Percentiles rank a stretch among this genome's conserved stretches.
Conservation (phyloP, 176 grass and related monocot species). For the Juncus inflexus region DNA sequence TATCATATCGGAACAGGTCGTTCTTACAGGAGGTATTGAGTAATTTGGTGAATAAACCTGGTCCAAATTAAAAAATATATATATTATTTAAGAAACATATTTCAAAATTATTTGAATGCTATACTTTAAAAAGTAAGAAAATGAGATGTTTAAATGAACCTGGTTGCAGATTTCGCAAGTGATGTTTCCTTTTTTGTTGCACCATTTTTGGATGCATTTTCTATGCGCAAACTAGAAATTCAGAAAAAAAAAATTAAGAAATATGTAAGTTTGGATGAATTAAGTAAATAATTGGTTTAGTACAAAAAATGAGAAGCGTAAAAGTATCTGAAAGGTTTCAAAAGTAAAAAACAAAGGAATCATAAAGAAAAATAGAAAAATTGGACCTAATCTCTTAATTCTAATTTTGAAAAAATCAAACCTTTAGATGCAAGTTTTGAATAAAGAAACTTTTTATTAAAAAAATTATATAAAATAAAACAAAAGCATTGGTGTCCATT, state of each 20-base stretch:
- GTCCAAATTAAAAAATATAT: conserved; percentile 16
- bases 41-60: conserved; percentile 92
- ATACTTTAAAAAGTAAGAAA: conserved; percentile 6
- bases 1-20: conserved; percentile 65
- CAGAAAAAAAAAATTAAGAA: neutral
- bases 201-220: conserved; percentile 99
- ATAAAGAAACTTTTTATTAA: conserved; percentile 6
- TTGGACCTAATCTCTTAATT: conserved; percentile 19
- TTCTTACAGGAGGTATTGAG: conserved; percentile 41
- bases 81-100: neutral
- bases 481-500: neutral
- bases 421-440: conserved; percentile 1
- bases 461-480: too few relatives aligned
- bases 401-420: too few relatives aligned
- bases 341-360: conserved; percentile 14
- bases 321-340: conserved; percentile 10
- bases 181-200: conserved; percentile 94
- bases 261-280: too few relatives aligned
- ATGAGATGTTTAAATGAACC: conserved; percentile 37
- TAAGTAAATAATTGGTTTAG: too few relatives aligned
- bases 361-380: neutral
- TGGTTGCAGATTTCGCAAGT: conserved; percentile 99
- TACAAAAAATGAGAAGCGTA: neutral
- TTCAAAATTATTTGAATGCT: neutral
- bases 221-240: conserved; percentile 80